phyloP scores from a whole-genome alignment of 1,139 yeast genomes.

The Citeromyces hawaiiensis region DNA sequence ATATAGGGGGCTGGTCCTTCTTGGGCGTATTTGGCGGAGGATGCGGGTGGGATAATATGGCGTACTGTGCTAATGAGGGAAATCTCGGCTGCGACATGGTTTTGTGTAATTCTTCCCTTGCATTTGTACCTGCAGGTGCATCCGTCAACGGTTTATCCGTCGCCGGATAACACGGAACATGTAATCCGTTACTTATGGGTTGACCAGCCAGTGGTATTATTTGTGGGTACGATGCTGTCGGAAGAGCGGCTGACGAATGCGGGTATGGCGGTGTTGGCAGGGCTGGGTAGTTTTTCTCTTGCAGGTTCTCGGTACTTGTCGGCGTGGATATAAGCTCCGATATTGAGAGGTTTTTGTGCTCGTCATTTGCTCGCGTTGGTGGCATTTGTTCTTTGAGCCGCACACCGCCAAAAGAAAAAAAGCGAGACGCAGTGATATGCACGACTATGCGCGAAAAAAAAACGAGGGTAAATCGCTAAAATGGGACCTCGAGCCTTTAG shows the following conservation, averaged over 20 bases:
- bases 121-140: neutral
- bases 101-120: neutral
- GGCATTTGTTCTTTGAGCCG: neutral
- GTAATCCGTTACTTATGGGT: neutral
- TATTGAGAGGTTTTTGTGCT: neutral
- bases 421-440: neutral
- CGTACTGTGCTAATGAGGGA: neutral
- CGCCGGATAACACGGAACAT: neutral
- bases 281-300: neutral
- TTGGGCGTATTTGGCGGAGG: neutral
- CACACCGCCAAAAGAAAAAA: neutral
- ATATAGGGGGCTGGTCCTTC: neutral
- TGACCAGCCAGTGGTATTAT: neutral
- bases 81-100: neutral
- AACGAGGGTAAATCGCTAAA: no score
- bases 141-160: neutral
- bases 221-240: neutral
- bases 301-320: neutral
- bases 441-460: neutral
- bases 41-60: neutral
- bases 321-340: neutral
- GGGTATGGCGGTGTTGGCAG: neutral
- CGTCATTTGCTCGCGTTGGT: neutral
- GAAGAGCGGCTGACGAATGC: neutral
- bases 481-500: no score